Base-by-base conservation (phyloP, 257 asterid genomes). In the Forsythia viridissima region DNA sequence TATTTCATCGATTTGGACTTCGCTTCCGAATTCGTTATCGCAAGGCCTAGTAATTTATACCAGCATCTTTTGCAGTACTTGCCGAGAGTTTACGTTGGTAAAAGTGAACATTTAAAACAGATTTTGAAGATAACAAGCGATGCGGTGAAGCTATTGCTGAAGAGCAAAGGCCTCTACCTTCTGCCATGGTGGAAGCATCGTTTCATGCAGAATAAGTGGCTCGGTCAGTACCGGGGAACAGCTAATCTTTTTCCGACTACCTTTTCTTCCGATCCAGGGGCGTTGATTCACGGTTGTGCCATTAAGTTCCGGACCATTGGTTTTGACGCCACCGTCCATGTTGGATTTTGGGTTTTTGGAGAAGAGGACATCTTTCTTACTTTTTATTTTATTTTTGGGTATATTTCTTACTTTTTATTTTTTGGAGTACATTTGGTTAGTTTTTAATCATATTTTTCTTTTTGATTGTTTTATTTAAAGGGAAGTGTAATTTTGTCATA, bases 141-240 rank as follows among this genome's bases (percentile, higher is more conserved):
- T 68, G 96, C 84, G 0, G 89, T 89, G 13, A 88, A 75, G 77
- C 83, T 91, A 6, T 92, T 97, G 76, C 46, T 94, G 86, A 92
- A 88, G 85, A 87, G 76, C 82, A 69, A 89, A 63, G 93, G 82
- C 3, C 88, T 94, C 55, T 79, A 77, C n/a, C 77, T 91, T 66
- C 94, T 96, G 68, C 98, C 97, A 40, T 94, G 98, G 98, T 83
- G 97, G 84, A 92, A 90, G 43, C 85, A 90, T 83, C 92, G 98
- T 0, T 94, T 88, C 88, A 85, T 91, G 94, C 93, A 87, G 90
- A 91, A 85, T 78, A 94, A 92, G 79, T 94, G 93, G 92, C 70
- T 94, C n/a, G 93, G 91, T 3, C 57, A 90, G 43, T 90, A 86
- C 85, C 89, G 85, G 20, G 84, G 98, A 59, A 90, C 93, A 15